Percentiles rank a stretch among this genome's conserved stretches.
These are phyloP conservation scores for Hanseniaspora hatyaiensis DNA, from an alignment of 805 yeast species.

Conservation along the genomic window DNA sequence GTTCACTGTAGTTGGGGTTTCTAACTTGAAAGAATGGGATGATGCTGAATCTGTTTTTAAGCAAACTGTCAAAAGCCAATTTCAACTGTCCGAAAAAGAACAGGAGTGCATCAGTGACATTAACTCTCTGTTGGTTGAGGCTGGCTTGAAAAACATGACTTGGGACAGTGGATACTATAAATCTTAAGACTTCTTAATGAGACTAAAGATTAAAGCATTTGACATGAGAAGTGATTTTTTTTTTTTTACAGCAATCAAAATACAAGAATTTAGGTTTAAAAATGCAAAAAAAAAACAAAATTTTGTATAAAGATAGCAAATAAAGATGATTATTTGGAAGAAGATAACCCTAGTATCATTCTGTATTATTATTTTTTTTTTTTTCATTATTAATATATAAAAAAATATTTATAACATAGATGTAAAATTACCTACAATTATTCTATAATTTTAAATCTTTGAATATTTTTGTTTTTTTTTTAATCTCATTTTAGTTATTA, in stretches of 20 bases:
- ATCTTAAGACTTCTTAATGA: too few species aligned
- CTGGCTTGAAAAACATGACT: conserved; percentile 44
- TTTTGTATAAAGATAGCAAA: too few species aligned
- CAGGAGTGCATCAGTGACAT: conserved; percentile 34
- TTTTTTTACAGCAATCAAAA: not conserved
- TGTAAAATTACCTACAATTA: not conserved
- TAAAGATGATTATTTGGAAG: not conserved
- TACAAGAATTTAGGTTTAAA: too few species aligned
- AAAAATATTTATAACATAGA: not conserved
- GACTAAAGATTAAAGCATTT: too few species aligned
- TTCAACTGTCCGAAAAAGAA: conserved; percentile 34
- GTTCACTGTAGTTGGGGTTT: conserved; percentile 68
- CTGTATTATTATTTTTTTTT: not conserved
- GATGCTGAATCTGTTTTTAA: conserved; percentile 50
- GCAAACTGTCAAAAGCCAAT: conserved; percentile 31
- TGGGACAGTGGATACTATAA: conserved; percentile 42
- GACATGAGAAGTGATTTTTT: too few species aligned
- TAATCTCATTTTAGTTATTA: not conserved
- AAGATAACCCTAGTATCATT: not conserved
- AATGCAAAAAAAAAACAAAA: too few species aligned
- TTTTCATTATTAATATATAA: not conserved
- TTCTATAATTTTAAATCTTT: not conserved
- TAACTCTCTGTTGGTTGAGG: conserved; percentile 36
- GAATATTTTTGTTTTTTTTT: not conserved
- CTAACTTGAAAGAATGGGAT: conserved; percentile 50